These are phyloP conservation scores for Leccinum laetum DNA, from an alignment of 1,284 basidiomycete genomes.

Conservation along the genomic window DNA sequence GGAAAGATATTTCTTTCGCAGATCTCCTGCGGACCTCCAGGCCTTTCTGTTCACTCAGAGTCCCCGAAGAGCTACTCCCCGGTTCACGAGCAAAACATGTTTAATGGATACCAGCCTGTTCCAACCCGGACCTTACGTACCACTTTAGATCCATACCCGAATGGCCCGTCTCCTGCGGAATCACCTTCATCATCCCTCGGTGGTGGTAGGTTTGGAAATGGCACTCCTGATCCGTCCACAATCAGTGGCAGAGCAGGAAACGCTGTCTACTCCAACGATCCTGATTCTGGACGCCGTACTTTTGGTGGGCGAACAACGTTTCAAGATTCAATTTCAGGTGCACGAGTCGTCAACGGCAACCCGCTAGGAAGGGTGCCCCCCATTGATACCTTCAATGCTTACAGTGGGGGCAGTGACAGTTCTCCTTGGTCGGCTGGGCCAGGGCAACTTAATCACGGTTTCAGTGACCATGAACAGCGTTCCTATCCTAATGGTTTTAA, in stretches of 20 bases:
- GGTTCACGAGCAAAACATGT: conserved; percentile 39
- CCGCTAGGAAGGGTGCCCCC: conserved; percentile 36
- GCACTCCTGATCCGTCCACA: conserved; percentile 65
- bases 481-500: conserved; percentile 29
- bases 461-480: conserved; percentile 24
- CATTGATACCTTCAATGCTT: conserved; percentile 46
- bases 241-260: conserved; percentile 49
- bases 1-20: conserved; percentile 67
- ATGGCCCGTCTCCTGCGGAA: conserved; percentile 54
- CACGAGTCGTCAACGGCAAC: conserved; percentile 35
- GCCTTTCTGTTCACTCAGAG: conserved; percentile 48
- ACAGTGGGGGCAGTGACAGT: conserved; percentile 32
- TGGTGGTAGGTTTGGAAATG: conserved; percentile 56
- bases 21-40: conserved; percentile 49
- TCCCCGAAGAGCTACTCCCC: conserved; percentile 37
- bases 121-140: conserved; percentile 58
- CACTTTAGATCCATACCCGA: conserved; percentile 59
- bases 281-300: conserved; percentile 32
- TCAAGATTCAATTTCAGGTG: conserved; percentile 36
- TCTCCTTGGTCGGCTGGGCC: conserved; percentile 40
- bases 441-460: conserved; percentile 21
- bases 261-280: conserved; percentile 39
- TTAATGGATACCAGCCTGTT: conserved; percentile 61
- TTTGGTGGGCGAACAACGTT: conserved; percentile 37
- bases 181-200: conserved; percentile 73